phyloP scores from a whole-genome alignment of 1,139 yeast genomes.

The Pichia sp. region DNA sequence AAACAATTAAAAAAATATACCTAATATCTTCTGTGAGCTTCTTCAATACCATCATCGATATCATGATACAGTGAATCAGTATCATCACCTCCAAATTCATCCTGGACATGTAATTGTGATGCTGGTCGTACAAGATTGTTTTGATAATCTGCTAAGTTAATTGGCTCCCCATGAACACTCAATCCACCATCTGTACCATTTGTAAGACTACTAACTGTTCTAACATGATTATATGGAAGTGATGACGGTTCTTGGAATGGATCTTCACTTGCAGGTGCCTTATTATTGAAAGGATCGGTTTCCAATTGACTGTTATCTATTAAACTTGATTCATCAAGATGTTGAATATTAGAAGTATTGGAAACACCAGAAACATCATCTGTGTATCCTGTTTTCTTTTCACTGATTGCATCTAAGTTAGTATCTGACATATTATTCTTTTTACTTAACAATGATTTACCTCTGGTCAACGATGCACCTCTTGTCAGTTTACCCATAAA shows the following conservation, averaged over 20 bases:
- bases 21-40: conserved; percentile 6
- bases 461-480: conserved; percentile 19
- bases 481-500: conserved; percentile 13
- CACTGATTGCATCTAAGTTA: background rate
- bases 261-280: background rate
- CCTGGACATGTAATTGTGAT: background rate
- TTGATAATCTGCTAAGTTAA: conserved; percentile 4
- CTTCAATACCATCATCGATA: conserved; percentile 3
- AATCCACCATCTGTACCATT: conserved; percentile 11
- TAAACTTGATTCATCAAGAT: background rate
- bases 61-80: conserved; percentile 3
- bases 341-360: background rate
- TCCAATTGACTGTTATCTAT: background rate
- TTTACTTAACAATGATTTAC: conserved; percentile 23
- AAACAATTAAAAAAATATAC: too few relatives aligned
- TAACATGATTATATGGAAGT: conserved; percentile 1
- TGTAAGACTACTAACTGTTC: conserved; percentile 7
- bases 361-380: background rate
- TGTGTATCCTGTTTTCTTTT: background rate
- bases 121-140: background rate
- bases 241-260: conserved; percentile 4
- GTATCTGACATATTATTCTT: conserved; percentile 1
- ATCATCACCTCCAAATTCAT: background rate
- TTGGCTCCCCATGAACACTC: conserved; percentile 13
- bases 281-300: background rate